Percentiles rank a stretch among this genome's conserved stretches.
Conservation (phyloP, 1,284 basidiomycete species). For the Rhodotorula sp. region DNA sequence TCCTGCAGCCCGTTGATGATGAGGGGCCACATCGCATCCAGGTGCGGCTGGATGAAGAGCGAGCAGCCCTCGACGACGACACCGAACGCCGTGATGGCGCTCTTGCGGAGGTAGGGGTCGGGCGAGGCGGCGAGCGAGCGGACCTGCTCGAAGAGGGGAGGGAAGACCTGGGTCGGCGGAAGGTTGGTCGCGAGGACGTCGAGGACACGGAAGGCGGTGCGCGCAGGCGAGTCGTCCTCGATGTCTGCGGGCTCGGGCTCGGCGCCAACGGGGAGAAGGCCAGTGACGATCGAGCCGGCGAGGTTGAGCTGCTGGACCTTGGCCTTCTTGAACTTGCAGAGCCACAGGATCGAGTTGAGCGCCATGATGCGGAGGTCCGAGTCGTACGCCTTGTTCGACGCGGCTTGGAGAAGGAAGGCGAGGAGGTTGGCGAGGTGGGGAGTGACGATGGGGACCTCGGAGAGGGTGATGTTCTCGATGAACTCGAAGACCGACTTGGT, state of each 20-base stretch:
- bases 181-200: constrained; percentile 91
- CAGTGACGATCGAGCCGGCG: constrained; percentile 82
- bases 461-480: constrained; percentile 90
- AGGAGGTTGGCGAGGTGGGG: constrained; percentile 86
- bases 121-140: constrained; percentile 77
- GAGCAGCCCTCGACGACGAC: constrained; percentile 97
- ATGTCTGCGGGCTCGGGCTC: constrained; percentile 85
- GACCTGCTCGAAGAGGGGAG: constrained; percentile 74
- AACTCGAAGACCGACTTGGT: constrained; percentile 93
- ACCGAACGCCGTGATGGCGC: constrained; percentile 93
- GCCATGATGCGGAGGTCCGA: constrained; percentile 83
- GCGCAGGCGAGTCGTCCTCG: constrained; percentile 63
- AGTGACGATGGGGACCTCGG: constrained; percentile 88
- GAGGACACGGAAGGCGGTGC: constrained; percentile 89
- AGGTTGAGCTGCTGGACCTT: constrained; percentile 87
- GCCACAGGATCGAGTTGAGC: constrained; percentile 92
- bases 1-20: constrained; percentile 89
- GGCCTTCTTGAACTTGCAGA: constrained; percentile 74
- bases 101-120: constrained; percentile 77
- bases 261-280: constrained; percentile 89
- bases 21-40: constrained; percentile 90
- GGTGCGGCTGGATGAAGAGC: constrained; percentile 94
- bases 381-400: constrained; percentile 77
- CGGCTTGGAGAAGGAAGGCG: constrained; percentile 83
- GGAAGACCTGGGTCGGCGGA: constrained; percentile 96